Conservation (phyloP, 2,329 filamentous ascomycete species). For the Fusarium goolgardi region DNA sequence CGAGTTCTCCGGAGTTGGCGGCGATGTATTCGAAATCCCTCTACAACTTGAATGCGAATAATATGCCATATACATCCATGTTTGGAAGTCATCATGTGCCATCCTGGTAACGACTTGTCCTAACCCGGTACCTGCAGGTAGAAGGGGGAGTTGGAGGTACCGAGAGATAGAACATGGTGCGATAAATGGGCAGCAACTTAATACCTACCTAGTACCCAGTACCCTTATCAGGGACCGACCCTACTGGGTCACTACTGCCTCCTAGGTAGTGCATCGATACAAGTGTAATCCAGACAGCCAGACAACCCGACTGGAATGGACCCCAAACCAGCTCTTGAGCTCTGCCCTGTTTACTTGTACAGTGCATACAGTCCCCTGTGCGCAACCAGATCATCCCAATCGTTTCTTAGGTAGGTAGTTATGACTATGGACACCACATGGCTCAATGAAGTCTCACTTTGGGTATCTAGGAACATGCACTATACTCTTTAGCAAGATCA, state of each 20-base stretch:
- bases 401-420: not conserved
- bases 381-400: slow-evolving; percentile 5
- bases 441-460: not conserved
- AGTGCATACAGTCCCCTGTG: slow-evolving; percentile 4
- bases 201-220: not conserved
- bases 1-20: not conserved
- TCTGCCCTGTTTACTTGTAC: not conserved
- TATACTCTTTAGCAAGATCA: slow-evolving; percentile 11
- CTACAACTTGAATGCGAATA: not conserved
- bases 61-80: slow-evolving; percentile 9
- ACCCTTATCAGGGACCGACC: too few species aligned
- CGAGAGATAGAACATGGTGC: slow-evolving; percentile 18
- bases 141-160: slow-evolving; percentile 14
- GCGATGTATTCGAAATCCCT: not conserved
- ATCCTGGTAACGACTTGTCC: slow-evolving; percentile 33
- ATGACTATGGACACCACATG: slow-evolving; percentile 7
- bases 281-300: not conserved
- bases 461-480: slow-evolving; percentile 1
- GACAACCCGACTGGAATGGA: slow-evolving; percentile 1
- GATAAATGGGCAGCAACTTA: slow-evolving; percentile 16
- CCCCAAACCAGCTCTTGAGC: slow-evolving; percentile 6
- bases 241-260: too few species aligned
- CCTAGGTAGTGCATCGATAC: not conserved
- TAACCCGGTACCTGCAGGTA: slow-evolving; percentile 42
- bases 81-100: slow-evolving; percentile 27